A percentile compares a stretch with the other conserved stretches of the same genome.
Conservation (phyloP, 208 protist species). For the Acanthamoeba triangularis region DNA sequence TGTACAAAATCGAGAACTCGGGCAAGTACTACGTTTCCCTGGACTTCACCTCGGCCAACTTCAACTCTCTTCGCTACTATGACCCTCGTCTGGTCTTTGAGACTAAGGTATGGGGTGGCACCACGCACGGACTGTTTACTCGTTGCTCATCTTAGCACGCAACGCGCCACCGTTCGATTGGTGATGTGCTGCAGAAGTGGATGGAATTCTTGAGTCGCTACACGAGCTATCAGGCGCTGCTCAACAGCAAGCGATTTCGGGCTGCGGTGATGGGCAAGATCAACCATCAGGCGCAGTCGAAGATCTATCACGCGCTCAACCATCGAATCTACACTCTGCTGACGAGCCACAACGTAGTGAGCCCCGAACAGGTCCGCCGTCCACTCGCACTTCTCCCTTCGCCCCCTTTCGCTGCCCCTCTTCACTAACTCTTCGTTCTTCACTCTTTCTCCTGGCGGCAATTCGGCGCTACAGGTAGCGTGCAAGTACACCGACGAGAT, state of each 20-base stretch:
- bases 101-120: background rate
- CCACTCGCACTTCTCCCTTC: background rate
- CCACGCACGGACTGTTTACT: background rate
- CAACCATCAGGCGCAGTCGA: background rate
- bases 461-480: background rate
- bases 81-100: background rate
- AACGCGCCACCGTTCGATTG: background rate
- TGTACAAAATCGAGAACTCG: constrained; percentile 8
- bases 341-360: background rate
- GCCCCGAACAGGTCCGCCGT: background rate
- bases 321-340: background rate
- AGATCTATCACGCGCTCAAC: constrained; percentile 26
- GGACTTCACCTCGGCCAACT: constrained; percentile 27
- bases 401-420: too few relatives aligned
- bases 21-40: constrained; percentile 22
- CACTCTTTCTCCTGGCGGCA: background rate
- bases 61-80: constrained; percentile 19
- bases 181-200: background rate
- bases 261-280: background rate
- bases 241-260: constrained; percentile 14
- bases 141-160: background rate
- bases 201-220: constrained; percentile 5
- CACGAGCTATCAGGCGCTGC: constrained; percentile 16
- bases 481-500: constrained; percentile 49
- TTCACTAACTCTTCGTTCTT: background rate